Base-by-base conservation (phyloP, 1,284 basidiomycete genomes). In the Cutaneotrichosporon sp. region DNA sequence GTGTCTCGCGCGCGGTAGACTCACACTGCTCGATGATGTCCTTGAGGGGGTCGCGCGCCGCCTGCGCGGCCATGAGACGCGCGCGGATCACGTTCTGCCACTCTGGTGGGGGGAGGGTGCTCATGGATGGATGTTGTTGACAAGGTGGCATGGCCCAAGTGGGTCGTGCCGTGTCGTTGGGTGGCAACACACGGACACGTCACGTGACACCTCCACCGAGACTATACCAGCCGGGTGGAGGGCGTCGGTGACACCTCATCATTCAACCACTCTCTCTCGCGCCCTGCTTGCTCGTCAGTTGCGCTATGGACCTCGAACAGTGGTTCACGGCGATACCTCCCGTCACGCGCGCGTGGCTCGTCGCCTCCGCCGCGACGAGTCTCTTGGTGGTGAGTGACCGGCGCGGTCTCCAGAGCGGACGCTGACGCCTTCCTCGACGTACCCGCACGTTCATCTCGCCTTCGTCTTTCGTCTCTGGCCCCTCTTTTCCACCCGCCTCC, bases 241-340 rank as follows among this genome's bases (percentile, higher is more conserved):
- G 29, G 9, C 9, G 29, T 9, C 9, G 29, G 29, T 29, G 29
- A 29, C 43, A 36, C 43, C 16, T 25, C 22, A 10, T 34, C 46
- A 31, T 20, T n/a, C 55, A 49, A 8, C 46, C 27, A 31, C 54
- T 46, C 33, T 10, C 73, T 74, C 72, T 22, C 51, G 25, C n/a
- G n/a, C n/a, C n/a, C n/a, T n/a, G n/a, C n/a, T n/a, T n/a, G n/a
- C n/a, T n/a, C n/a, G n/a, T n/a, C n/a, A n/a, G n/a, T n/a, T n/a
- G n/a, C n/a, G n/a, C n/a, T n/a, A 54, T 54, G 53, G 70, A 72
- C 60, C 58, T 79, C 34, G 77, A 79, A 56, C 73, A 76, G 57
- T 79, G 91, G 91, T 84, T 94, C 46, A 85, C 84, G 33, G 90
- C 94, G 70, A 89, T 95, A 56, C 93, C 93, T 34, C 92, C 92